These are phyloP conservation scores for Lathyrus oleraceus DNA, from an alignment of 306 rosid genomes.

Conservation along the genomic window DNA sequence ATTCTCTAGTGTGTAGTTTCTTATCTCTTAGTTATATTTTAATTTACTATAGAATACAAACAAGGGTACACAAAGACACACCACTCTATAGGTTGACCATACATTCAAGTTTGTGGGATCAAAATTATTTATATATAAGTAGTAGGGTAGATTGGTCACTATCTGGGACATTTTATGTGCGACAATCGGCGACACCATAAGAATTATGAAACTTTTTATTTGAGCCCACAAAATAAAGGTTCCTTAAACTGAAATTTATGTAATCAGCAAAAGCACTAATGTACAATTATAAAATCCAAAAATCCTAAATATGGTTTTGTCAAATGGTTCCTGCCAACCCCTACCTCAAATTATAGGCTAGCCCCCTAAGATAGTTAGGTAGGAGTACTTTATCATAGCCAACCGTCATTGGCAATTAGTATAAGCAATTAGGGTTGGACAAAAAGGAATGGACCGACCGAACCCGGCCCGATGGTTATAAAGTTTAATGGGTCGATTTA, in stretches of 20 bases:
- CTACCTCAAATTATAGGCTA: slow-evolving; percentile 13
- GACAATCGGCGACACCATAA: slow-evolving; percentile 29
- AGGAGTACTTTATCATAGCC: slow-evolving; percentile 17
- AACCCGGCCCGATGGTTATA: no score
- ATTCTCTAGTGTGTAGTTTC: slow-evolving; percentile 2
- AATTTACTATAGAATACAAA: background rate
- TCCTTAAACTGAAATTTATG: slow-evolving; percentile 37
- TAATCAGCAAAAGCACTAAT: slow-evolving; percentile 32
- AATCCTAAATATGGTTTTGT: slow-evolving; percentile 12
- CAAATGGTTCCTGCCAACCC: slow-evolving; percentile 34
- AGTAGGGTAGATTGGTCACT: slow-evolving; percentile 7
- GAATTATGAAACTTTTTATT: slow-evolving; percentile 30
- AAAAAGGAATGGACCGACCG: no score
- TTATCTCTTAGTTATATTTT: background rate
- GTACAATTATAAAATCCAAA: slow-evolving; percentile 20
- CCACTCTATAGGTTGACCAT: slow-evolving; percentile 31
- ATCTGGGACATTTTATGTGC: slow-evolving; percentile 21
- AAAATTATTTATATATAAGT: slow-evolving; percentile 11
- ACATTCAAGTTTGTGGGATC: slow-evolving; percentile 14
- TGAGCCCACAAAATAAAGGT: slow-evolving; percentile 13
- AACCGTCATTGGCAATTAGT: slow-evolving; percentile 24
- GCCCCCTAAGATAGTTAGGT: slow-evolving; percentile 35
- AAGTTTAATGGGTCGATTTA: no score
- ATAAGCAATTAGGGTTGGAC: background rate
- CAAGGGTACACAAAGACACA: slow-evolving; percentile 14